phyloP scores from a whole-genome alignment of 768 basidiomycete genomes.

The Russula griseocarnosa region DNA sequence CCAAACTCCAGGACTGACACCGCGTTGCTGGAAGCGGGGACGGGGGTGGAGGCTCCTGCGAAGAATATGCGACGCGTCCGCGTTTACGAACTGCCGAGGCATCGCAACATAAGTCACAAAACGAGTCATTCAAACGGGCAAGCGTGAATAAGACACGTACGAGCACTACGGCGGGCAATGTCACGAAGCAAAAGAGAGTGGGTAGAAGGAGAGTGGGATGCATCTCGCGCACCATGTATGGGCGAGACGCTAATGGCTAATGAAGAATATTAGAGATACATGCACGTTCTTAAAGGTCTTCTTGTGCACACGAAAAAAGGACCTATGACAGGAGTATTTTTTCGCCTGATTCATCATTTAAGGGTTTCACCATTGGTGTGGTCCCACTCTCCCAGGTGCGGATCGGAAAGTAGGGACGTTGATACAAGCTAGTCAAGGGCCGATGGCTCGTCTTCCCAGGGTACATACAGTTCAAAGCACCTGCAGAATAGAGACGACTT shows the following conservation, averaged over 20 bases:
- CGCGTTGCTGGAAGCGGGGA: conserved; percentile 10
- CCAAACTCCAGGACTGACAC: conserved; percentile 45
- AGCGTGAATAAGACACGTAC: not conserved
- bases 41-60: conserved; percentile 9
- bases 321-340: not conserved
- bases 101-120: not conserved
- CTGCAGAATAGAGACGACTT: conserved; percentile 4
- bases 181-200: conserved; percentile 8
- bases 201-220: conserved; percentile 10
- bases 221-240: conserved; percentile 22
- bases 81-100: conserved; percentile 7
- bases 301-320: conserved; percentile 4
- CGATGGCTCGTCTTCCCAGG: conserved; percentile 14
- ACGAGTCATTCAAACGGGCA: not conserved
- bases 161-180: not conserved
- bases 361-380: not conserved
- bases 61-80: not conserved
- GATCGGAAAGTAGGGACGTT: conserved; percentile 8
- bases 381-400: not conserved
- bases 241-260: conserved; percentile 7
- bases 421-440: conserved; percentile 1
- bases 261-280: not conserved
- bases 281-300: conserved; percentile 19
- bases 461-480: conserved; percentile 4
- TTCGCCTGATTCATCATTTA: conserved; percentile 2